Base-by-base conservation (phyloP, 306 rosid species). In the Styphnolobium japonicum region DNA sequence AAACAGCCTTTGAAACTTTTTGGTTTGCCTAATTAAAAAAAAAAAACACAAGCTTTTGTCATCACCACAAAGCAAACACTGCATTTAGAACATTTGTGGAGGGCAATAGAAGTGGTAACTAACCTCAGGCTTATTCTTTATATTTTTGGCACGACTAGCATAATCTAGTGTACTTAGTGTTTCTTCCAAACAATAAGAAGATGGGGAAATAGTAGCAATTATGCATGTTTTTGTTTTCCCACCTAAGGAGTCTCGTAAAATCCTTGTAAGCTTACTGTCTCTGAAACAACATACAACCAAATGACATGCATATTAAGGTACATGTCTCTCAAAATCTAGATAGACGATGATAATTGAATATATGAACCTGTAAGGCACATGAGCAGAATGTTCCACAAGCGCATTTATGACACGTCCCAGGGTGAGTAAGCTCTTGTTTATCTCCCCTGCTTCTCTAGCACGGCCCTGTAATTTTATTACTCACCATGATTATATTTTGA, bases 371-470 rank as follows among this genome's bases (percentile, higher is more conserved):
- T 95, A 95, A 75, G 99, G 99, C 55, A 95, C 84, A 77, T 95
- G 99, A 51, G 94, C 3, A 36, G 98, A 87, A 86, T 95, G 99
- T 81, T 95, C 99, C 83, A 93, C 99, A 10, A 95, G 86, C 4
- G 99, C 96, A 87, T 95, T 95, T 72, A 95, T 95, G 73, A 93
- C 98, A 62, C 99, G 97, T 43, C 99, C 99, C 31, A 95, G 84
- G 37, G 99, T 95, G 83, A 95, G 97, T 80, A 95, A 81, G 96
- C 99, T 95, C 87, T 95, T 95, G 81, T 95, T 95, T 85, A 95
- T 95, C 91, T 95, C 98, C 79, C 98, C 98, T 3, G 98, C 98
- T 90, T 95, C 98, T 88, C 99, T 89, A 45, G 99, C 99, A 53
- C 98, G 97, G 46, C 93, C 90, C 99, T 95, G 85, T 64, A 86